Conservation (phyloP, 352 stramenopile genomes). For the Phytophthora sp. region DNA sequence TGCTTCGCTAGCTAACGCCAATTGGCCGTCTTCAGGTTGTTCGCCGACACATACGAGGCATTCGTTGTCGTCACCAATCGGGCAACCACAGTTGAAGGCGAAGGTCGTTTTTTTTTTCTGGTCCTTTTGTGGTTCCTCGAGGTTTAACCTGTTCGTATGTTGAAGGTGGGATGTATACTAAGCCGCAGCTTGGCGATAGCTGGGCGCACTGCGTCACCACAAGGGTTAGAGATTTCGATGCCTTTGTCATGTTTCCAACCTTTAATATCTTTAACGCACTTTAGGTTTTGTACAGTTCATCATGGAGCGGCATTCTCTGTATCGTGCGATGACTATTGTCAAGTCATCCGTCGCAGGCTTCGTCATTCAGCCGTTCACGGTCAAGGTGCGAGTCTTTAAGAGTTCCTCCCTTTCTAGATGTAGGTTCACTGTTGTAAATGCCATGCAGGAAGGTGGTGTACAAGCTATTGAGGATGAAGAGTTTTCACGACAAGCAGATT, state of each 20-base stretch:
- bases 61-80: constrained; percentile 78
- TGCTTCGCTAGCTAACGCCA: constrained; percentile 1
- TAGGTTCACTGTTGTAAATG: neutral
- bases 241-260: constrained; percentile 7
- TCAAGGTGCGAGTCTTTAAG: constrained; percentile 49
- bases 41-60: constrained; percentile 66
- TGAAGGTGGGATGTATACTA: constrained; percentile 62
- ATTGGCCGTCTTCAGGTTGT: constrained; percentile 40
- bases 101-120: too few relatives aligned
- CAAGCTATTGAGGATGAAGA: constrained; percentile 40
- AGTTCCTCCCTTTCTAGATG: neutral
- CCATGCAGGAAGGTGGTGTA: constrained; percentile 49
- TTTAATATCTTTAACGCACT: constrained; percentile 18
- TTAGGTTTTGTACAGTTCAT: constrained; percentile 51
- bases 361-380: constrained; percentile 66
- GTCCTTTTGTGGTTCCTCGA: neutral
- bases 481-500: constrained; percentile 13
- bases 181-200: constrained; percentile 62
- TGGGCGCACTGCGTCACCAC: constrained; percentile 79
- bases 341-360: constrained; percentile 67
- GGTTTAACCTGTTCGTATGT: constrained; percentile 13
- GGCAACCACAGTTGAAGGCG: constrained; percentile 49
- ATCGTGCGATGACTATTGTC: constrained; percentile 62
- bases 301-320: constrained; percentile 59
- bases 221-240: constrained; percentile 34